Percentiles rank a stretch among this genome's conserved stretches.
These are phyloP conservation scores for Galeopsis tetrahit DNA, from an alignment of 257 asterid genomes.

Conservation along the genomic window DNA sequence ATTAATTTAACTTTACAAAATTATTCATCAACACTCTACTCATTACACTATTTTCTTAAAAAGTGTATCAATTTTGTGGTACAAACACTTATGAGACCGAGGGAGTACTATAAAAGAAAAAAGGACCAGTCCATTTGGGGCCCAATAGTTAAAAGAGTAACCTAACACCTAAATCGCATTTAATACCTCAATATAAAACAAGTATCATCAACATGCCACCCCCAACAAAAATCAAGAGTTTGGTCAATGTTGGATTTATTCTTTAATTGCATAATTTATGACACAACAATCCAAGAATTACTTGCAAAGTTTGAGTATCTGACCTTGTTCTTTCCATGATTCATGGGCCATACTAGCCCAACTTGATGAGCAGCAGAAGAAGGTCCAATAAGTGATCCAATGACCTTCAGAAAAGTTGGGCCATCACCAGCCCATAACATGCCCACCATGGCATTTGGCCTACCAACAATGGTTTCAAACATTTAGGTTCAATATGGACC, in stretches of 20 bases:
- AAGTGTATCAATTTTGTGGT: no score
- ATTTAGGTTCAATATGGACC: not conserved
- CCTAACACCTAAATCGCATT: conserved; percentile 19
- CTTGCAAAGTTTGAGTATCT: not conserved
- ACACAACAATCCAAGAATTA: not conserved
- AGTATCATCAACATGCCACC: not conserved
- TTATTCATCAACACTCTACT: no score
- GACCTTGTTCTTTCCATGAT: not conserved
- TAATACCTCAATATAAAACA: not conserved
- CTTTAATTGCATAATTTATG: not conserved
- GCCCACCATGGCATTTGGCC: not conserved
- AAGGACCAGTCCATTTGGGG: not conserved
- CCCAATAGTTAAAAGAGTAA: not conserved
- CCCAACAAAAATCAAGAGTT: conserved; percentile 6
- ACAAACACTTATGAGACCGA: no score
- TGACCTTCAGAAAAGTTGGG: not conserved
- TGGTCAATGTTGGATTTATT: conserved; percentile 4
- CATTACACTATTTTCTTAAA: no score
- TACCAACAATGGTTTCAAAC: conserved; percentile 11
- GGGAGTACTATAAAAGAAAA: no score
- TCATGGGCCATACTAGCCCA: not conserved
- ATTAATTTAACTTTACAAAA: no score
- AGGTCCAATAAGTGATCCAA: conserved; percentile 21
- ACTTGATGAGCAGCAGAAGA: not conserved
- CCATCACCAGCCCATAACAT: not conserved